phyloP scores from a whole-genome alignment of 164 flowering plant genomes.

The Kalanchoe fedtschenkoi region DNA sequence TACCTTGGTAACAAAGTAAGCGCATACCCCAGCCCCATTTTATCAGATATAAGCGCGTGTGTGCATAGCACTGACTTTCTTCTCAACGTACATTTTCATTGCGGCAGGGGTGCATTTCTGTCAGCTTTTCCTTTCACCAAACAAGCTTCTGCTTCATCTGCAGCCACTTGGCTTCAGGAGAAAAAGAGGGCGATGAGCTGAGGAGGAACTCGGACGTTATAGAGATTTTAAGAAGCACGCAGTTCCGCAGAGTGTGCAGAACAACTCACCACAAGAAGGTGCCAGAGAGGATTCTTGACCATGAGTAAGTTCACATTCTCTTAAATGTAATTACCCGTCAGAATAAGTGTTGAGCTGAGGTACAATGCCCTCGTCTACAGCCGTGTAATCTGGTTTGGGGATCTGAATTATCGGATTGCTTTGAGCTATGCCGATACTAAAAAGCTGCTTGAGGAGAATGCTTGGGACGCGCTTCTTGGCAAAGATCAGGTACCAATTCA shows the following conservation, averaged over 20 bases:
- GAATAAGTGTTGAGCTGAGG: neutral
- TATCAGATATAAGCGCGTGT: neutral
- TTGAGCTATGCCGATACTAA: slow-evolving; percentile 52
- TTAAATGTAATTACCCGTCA: neutral
- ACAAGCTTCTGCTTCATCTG: slow-evolving; percentile 87
- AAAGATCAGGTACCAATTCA: slow-evolving; percentile 62
- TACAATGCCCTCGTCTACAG: slow-evolving; percentile 20
- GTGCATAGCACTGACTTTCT: neutral
- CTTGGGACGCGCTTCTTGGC: slow-evolving; percentile 61
- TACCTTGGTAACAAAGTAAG: slow-evolving; percentile 76
- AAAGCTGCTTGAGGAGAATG: slow-evolving; percentile 41
- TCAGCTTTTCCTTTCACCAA: slow-evolving; percentile 57
- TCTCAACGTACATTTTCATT: neutral
- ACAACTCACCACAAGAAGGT: slow-evolving; percentile 14
- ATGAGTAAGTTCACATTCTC: slow-evolving; percentile 46
- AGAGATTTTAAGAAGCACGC: slow-evolving; percentile 74
- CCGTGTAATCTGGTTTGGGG: slow-evolving; percentile 79
- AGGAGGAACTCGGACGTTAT: slow-evolving; percentile 74
- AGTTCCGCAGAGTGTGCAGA: slow-evolving; percentile 26
- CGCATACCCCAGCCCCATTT: neutral
- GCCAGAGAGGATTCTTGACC: slow-evolving; percentile 64
- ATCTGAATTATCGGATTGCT: slow-evolving; percentile 74
- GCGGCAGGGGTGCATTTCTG: slow-evolving; percentile 79
- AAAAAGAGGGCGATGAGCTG: slow-evolving; percentile 71
- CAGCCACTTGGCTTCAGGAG: slow-evolving; percentile 87